These are phyloP conservation scores for Perilla frutescens DNA, from an alignment of 257 asterid genomes.

Conservation along the genomic window DNA sequence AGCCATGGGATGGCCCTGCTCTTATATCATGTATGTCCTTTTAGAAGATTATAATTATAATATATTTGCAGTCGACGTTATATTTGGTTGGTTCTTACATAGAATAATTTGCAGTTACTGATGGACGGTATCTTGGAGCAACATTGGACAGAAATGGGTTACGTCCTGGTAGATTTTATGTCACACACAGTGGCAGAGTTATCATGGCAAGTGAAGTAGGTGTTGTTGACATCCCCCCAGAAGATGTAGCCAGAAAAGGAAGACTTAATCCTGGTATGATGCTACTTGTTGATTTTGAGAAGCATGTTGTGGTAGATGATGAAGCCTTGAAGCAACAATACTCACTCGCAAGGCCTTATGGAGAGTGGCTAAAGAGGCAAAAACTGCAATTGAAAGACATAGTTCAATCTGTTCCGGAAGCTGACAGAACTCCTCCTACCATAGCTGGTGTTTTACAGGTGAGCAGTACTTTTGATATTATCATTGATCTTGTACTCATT, in stretches of 20 bases:
- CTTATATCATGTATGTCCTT: slow-evolving; percentile 81
- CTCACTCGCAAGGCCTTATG: slow-evolving; percentile 92
- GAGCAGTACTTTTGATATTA: slow-evolving; percentile 42
- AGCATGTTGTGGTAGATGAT: slow-evolving; percentile 94
- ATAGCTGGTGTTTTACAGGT: slow-evolving; percentile 83
- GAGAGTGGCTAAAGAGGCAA: slow-evolving; percentile 89
- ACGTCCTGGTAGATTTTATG: slow-evolving; percentile 97
- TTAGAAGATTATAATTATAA: slow-evolving; percentile 15
- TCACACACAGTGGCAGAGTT: slow-evolving; percentile 97
- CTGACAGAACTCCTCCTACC: slow-evolving; percentile 71
- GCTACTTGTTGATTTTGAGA: slow-evolving; percentile 99
- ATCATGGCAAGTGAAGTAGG: slow-evolving; percentile 99
- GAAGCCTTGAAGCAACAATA: slow-evolving; percentile 97
- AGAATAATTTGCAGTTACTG: slow-evolving; percentile 78
- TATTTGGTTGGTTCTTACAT: slow-evolving; percentile 35
- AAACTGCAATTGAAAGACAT: slow-evolving; percentile 85
- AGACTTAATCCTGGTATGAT: slow-evolving; percentile 99
- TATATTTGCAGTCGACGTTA: slow-evolving; percentile 1
- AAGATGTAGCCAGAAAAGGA: slow-evolving; percentile 93
- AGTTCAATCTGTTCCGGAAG: slow-evolving; percentile 77
- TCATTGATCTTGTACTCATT: slow-evolving; percentile 17
- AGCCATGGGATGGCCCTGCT: slow-evolving; percentile 99
- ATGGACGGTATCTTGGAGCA: slow-evolving; percentile 99
- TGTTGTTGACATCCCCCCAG: slow-evolving; percentile 97
- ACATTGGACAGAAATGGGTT: slow-evolving; percentile 96